Evolutionary conservation across 192 early-diverging fungal species (phyloP).

Genomic region (Coemansia sp.): DNA sequence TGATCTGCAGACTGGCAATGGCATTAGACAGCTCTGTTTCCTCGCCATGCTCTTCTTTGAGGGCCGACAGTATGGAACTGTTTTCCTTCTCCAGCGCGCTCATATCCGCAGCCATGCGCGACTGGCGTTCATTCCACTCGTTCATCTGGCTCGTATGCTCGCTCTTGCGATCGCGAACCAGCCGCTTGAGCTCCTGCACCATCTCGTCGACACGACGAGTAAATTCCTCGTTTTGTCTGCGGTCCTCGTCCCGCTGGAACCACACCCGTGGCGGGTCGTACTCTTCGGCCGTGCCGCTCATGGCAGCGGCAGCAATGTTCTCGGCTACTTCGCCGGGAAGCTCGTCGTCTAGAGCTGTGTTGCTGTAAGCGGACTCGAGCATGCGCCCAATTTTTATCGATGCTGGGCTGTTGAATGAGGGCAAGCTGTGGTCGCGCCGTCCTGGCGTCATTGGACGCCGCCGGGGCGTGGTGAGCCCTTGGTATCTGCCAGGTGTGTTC

Average conservation of each 20-base stretch:
- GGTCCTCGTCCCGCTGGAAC: slow-evolving; percentile 52
- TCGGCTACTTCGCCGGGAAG: slow-evolving; percentile 31
- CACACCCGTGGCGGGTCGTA: slow-evolving; percentile 53
- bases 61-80: slow-evolving; percentile 37
- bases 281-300: slow-evolving; percentile 29
- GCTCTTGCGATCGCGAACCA: slow-evolving; percentile 32
- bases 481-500: slow-evolving; percentile 28
- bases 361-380: slow-evolving; percentile 30
- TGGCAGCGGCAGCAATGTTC: slow-evolving; percentile 21
- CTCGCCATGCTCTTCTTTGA: slow-evolving; percentile 54
- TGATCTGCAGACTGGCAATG: slow-evolving; percentile 46
- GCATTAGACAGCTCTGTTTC: slow-evolving; percentile 47
- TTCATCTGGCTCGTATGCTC: slow-evolving; percentile 27
- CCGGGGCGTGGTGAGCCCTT: slow-evolving; percentile 40
- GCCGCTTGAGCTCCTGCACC: slow-evolving; percentile 47
- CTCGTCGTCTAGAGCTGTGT: slow-evolving; percentile 19
- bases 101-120: slow-evolving; percentile 42
- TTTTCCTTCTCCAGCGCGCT: slow-evolving; percentile 40
- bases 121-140: slow-evolving; percentile 29
- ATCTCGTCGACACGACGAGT: slow-evolving; percentile 43
- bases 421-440: slow-evolving; percentile 43
- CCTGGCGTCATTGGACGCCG: slow-evolving; percentile 51
- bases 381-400: slow-evolving; percentile 37
- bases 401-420: slow-evolving; percentile 46
- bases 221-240: slow-evolving; percentile 45